Percentiles rank a stretch among this genome's conserved stretches.
Evolutionary conservation across 2,329 filamentous ascomycete species (phyloP).

Genomic region (Ophiostoma quercus): DNA sequence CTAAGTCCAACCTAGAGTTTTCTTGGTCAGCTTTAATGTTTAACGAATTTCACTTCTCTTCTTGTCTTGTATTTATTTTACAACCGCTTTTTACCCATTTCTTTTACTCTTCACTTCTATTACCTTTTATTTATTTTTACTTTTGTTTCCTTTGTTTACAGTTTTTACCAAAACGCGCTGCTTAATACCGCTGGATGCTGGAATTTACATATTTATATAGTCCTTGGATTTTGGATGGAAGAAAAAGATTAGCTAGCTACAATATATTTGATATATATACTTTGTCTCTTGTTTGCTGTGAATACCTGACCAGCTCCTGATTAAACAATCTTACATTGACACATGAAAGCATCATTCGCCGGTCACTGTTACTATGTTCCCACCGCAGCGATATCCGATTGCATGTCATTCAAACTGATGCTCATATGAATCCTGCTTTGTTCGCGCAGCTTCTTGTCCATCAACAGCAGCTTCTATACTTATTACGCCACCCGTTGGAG

Average conservation of each 20-base stretch:
- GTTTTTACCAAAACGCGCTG: background rate
- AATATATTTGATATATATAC: constrained; percentile 3
- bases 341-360: too few relatives aligned
- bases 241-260: constrained; percentile 1
- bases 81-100: constrained; percentile 1
- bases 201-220: constrained; percentile 1
- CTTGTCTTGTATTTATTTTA: constrained; percentile 11
- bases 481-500: background rate
- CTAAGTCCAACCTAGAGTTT: constrained; percentile 36
- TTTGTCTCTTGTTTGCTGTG: too few relatives aligned
- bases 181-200: background rate
- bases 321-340: too few relatives aligned
- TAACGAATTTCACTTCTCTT: constrained; percentile 2
- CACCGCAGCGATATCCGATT: background rate
- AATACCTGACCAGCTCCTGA: too few relatives aligned
- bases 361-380: too few relatives aligned
- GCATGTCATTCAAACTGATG: background rate
- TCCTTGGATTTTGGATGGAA: background rate
- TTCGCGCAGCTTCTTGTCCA: background rate
- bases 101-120: background rate
- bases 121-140: background rate
- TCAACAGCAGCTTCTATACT: background rate
- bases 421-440: background rate
- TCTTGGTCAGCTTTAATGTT: background rate
- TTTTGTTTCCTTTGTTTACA: background rate